Base-by-base conservation (phyloP, 495 filamentous ascomycete species). In the Cercophora newfieldiana region DNA sequence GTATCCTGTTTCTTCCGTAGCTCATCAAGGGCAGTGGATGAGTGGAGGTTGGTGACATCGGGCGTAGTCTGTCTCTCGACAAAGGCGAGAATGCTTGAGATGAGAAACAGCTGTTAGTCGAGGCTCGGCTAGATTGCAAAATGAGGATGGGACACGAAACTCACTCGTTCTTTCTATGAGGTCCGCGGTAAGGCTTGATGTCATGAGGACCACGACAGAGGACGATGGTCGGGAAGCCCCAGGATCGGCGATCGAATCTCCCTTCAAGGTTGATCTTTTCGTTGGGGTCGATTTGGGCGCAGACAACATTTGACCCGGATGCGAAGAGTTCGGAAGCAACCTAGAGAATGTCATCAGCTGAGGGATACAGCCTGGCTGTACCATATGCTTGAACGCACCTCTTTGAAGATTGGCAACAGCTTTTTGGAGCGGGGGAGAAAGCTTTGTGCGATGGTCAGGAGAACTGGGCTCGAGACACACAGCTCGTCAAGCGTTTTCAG, bases 11-110 rank as follows among this genome's bases (percentile, higher is more conserved):
- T 25, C 7, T 3, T 30, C 16, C 26, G 54, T 6, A 57, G 54
- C 3, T n/a, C 4, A 31, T 28, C 54, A 10, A 57, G 54, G 14
- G 18, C 54, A 25, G 54, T 3, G 2, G 54, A 2, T 26, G 54
- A 57, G 24, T 57, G 14, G 25, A 57, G 6, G 16, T 26, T 7
- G 25, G 54, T 26, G 7, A 57, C 26, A 12, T 4, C 26, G 7
- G 54, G 24, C 54, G 30, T 30, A 3, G 6, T 8, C 16, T 57
- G 54, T n/a, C 54, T 57, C 54, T 6, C 16, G 10, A 57, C 3
- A n/a, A 57, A 57, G 7, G 24, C 54, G 22, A 57, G 54, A 28
- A 57, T 57, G 4, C 50, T 53, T n/a, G 50, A 53, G 12, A 47
- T 47, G 37, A n/a, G n/a, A n/a, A n/a, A 47, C 37, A 53, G 48